Evolutionary conservation across 257 asterid species (phyloP), one percentile per base, ranked within the genome.

Genomic region (Rubia yunnanensis): DNA sequence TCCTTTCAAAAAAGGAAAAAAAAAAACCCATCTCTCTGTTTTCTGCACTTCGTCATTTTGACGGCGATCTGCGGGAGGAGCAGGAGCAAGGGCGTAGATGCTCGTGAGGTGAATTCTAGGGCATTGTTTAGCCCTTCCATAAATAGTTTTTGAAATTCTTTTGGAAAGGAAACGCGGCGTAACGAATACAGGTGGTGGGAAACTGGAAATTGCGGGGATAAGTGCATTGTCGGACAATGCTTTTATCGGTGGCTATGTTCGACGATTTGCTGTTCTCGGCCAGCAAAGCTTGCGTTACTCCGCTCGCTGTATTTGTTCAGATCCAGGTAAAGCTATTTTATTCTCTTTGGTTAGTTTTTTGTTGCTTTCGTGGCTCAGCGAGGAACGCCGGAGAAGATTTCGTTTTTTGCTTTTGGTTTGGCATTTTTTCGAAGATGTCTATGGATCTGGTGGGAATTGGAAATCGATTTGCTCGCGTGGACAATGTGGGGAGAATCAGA

Each of bases 281-380:
- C 56, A 88, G 95, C 88, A 82, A 79, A 80, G 92, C 92, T 67
- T 85, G 76, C 56, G 81, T 86, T 49, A 78, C 84, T 75, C 92
- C 95, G 17, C 35, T 88, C 28, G 95, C 85, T 3, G 46, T 86
- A 56, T 86, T 85, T 61, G 36, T 94, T 78, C 98, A 90, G 96
- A 90, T 94, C 89, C 99, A 94, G 98, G 99, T 89, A 28, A 1
- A 56, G 7, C 24, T 28, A 4, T 27, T 54, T 2, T 53, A 22
- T 30, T 60, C 36, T 0, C 10, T 55, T 22, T 5, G 22, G 3
- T 18, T 30, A 68, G 66, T 65, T 57, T 57, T 8, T 6, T 55
- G 35, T 26, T 56, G 62, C 36, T 58, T 59, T 59, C 41, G 64
- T 59, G 28, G 58, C 11, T 11, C 53, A 9, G 30, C 27, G 23